Conservation (phyloP, 106 monocot genomes). For the Phalaenopsis equestris region DNA sequence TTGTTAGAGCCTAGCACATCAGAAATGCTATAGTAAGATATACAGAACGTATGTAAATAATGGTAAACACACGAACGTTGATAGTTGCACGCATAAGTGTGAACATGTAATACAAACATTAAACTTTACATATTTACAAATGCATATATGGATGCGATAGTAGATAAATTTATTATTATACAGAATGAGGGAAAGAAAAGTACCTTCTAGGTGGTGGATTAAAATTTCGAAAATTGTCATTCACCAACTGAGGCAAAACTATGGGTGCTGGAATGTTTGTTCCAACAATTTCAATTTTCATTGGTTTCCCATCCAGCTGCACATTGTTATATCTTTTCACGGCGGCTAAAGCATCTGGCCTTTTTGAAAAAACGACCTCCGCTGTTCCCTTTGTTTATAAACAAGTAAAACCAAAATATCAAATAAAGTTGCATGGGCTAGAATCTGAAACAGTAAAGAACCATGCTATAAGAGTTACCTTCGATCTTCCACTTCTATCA, state of each 20-base stretch:
- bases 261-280: slow-evolving; percentile 50
- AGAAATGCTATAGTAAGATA: not conserved
- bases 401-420: not conserved
- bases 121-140: not conserved
- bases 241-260: slow-evolving; percentile 21
- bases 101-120: not conserved
- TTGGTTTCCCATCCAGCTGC: slow-evolving; percentile 96
- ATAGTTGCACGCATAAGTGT: not conserved
- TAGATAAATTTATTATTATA: not conserved
- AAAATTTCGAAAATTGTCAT: slow-evolving; percentile 33
- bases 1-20: not conserved
- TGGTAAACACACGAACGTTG: not conserved
- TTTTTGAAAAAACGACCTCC: slow-evolving; percentile 87
- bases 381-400: slow-evolving; percentile 70
- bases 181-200: not conserved
- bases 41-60: not conserved
- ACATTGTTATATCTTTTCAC: slow-evolving; percentile 99
- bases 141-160: not conserved
- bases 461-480: slow-evolving; percentile 33
- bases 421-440: not conserved
- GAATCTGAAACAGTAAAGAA: not conserved
- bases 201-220: slow-evolving; percentile 60
- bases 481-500: slow-evolving; percentile 90
- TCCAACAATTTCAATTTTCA: slow-evolving; percentile 93
- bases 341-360: slow-evolving; percentile 72